Evolutionary conservation across 78 protist species (phyloP).

Genomic region (Salpingoeca rosetta): DNA sequence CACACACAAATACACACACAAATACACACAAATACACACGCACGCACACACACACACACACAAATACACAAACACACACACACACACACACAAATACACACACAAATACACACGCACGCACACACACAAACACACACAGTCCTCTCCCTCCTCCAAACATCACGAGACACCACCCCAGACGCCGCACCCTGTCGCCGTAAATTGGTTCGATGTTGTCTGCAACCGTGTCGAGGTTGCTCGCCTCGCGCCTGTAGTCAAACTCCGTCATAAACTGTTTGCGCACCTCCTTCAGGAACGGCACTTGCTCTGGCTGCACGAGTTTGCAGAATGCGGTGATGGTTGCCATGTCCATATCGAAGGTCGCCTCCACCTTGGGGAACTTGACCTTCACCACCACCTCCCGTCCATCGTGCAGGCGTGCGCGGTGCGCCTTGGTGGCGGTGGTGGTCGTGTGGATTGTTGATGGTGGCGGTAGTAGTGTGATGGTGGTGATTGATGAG

Average conservation of each 20-base stretch:
- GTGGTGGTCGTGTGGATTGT: neutral
- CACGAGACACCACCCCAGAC: neutral
- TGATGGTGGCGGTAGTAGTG: neutral
- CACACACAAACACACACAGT: neutral
- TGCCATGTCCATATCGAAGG: slow-evolving; percentile 26
- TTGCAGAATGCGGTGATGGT: slow-evolving; percentile 10
- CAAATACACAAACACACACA: neutral
- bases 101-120: neutral
- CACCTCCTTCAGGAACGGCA: slow-evolving; percentile 16
- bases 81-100: neutral
- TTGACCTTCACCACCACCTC: slow-evolving; percentile 46
- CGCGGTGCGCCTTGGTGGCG: slow-evolving; percentile 30
- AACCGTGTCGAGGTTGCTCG: slow-evolving; percentile 17
- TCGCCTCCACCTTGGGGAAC: slow-evolving; percentile 17
- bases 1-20: neutral
- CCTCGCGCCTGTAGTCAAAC: slow-evolving; percentile 41
- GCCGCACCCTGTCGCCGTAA: neutral
- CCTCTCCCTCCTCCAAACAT: neutral
- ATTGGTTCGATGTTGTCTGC: neutral
- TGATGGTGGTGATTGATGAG: too few relatives aligned
- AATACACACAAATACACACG: too few relatives aligned
- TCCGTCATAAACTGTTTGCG: slow-evolving; percentile 41
- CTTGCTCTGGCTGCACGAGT: slow-evolving; percentile 8
- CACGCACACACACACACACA: neutral
- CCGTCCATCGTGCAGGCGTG: slow-evolving; percentile 27